phyloP scores from a whole-genome alignment of 192 early-diverging fungal species.

The Paraglomus occultum region DNA sequence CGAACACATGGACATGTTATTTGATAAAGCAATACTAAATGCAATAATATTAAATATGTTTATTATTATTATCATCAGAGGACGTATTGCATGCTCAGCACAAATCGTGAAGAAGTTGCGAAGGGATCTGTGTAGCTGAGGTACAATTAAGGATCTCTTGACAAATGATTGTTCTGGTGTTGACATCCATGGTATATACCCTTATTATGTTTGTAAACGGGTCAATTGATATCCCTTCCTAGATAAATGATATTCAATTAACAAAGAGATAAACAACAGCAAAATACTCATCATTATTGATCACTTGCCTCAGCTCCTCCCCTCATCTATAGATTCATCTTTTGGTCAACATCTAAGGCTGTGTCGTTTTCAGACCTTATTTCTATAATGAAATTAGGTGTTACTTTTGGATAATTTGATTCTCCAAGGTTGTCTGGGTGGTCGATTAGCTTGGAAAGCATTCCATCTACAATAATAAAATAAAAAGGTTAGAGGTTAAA shows the following conservation, averaged over 20 bases:
- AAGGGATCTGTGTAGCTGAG: neutral
- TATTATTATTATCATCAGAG: constrained; percentile 3
- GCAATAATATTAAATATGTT: too few relatives aligned
- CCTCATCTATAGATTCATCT: neutral
- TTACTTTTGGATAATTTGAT: neutral
- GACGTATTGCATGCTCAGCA: neutral
- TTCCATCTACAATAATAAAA: too few relatives aligned
- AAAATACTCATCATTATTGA: constrained; percentile 13
- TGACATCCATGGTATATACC: constrained; percentile 1
- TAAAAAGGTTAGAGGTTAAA: too few relatives aligned
- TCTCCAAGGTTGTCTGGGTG: neutral
- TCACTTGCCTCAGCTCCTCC: constrained; percentile 1
- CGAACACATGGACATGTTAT: too few relatives aligned
- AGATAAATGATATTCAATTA: constrained; percentile 25
- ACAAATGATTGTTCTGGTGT: neutral
- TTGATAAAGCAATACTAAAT: too few relatives aligned
- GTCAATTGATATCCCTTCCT: constrained; percentile 15
- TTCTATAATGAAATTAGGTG: constrained; percentile 5
- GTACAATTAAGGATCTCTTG: constrained; percentile 4
- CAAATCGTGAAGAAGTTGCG: constrained; percentile 11
- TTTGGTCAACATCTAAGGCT: neutral
- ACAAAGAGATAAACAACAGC: neutral
- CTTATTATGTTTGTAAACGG: constrained; percentile 6
- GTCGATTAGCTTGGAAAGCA: too few relatives aligned
- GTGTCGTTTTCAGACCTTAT: neutral